Evolutionary conservation across 306 rosid species (phyloP).

Genomic region (Arachis stenosperma): DNA sequence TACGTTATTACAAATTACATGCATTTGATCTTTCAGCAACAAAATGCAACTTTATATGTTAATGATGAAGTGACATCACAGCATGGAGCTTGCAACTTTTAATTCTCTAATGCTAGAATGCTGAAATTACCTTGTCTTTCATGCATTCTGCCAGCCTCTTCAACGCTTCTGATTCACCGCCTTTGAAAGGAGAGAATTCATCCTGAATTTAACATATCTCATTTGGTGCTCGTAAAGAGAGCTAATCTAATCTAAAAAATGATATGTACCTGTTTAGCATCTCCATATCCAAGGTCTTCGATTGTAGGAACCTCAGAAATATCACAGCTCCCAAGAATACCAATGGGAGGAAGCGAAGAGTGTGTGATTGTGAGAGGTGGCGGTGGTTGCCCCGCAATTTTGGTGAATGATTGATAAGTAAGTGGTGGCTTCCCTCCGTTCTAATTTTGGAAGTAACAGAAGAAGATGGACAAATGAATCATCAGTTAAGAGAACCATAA

Average conservation of each 20-base stretch:
- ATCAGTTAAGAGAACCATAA: conserved; percentile 33
- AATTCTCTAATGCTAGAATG: neutral
- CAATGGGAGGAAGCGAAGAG: conserved; percentile 75
- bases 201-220: conserved; percentile 59
- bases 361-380: conserved; percentile 50
- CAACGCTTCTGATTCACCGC: conserved; percentile 94
- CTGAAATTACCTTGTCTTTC: conserved; percentile 59
- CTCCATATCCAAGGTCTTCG: conserved; percentile 79
- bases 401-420: conserved; percentile 84
- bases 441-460: conserved; percentile 50
- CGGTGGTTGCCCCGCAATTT: conserved; percentile 76
- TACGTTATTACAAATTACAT: conserved; percentile 21
- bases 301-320: conserved; percentile 73
- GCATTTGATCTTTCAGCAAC: conserved; percentile 30
- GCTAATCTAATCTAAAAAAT: conserved; percentile 10
- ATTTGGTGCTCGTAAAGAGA: conserved; percentile 14
- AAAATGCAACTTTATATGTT: conserved; percentile 13
- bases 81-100: conserved; percentile 1
- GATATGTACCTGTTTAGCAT: conserved; percentile 53
- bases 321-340: conserved; percentile 54
- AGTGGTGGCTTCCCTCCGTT: conserved; percentile 93
- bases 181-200: conserved; percentile 77
- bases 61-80: neutral
- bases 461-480: conserved; percentile 35
- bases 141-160: conserved; percentile 70